Base-by-base conservation (phyloP, 192 early-diverging fungal genomes). In the Coemansia javaensis region DNA sequence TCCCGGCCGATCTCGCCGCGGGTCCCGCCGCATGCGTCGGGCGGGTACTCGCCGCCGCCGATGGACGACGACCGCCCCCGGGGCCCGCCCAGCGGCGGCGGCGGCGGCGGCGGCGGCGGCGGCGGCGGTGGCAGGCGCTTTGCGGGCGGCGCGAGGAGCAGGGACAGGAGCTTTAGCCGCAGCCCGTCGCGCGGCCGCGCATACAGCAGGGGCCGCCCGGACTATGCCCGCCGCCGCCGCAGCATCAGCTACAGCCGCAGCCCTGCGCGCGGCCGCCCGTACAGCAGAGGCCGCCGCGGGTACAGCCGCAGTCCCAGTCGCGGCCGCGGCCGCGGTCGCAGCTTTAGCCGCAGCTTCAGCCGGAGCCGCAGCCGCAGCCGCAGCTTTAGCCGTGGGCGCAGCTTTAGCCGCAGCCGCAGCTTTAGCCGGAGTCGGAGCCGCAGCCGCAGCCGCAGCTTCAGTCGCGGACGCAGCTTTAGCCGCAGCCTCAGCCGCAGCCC, bases 1-100 rank as follows among this genome's bases (percentile, higher is more conserved):
- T 67, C 65, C 17, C 52, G 55, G 31, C 62, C 66, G 40, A 13
- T n/a, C 27, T 62, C 66, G 25, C 47, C 48, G 15, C 32, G 46
- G 3, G 59, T 40, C 25, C 27, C 49, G 18, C 28, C 46, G 20
- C 33, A 51, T 23, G 45, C 24, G 1, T 12, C 16, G 12, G 59
- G 35, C 9, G 59, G 50, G 10, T 62, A 63, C 22, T 39, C 43
- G 32, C 55, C 66, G 20, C 59, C 66, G 21, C 59, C 66, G 25
- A 39, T 62, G 37, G 47, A 24, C 20, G 32, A 18, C 18, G 25
- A 32, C 15, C 15, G 20, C 7, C 24, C 24, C 20, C 34, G 43
- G 2, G 8, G 10, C 28, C 9, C 28, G 28, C 6, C 6, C 33
- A 33, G 20, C 14, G 27, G 41, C 20, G 17, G 36, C 3, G 48